Conservation (phyloP, 257 asterid species). For the Ligustrum vulgare region DNA sequence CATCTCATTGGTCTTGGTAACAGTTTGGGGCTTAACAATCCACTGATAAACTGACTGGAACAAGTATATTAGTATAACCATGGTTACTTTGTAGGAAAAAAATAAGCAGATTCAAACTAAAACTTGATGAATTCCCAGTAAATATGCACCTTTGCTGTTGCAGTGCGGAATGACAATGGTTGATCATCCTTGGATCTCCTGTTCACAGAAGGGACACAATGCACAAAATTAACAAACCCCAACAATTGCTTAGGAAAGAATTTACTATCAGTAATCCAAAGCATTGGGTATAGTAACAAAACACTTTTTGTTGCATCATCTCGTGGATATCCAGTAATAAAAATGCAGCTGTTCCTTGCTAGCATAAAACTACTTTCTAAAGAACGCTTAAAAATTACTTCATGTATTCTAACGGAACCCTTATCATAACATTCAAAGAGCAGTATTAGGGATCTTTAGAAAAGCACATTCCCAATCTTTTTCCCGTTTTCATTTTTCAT, state of each 20-base stretch:
- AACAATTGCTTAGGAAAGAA: constrained; percentile 1
- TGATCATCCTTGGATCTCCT: constrained; percentile 82
- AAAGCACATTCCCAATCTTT: neutral
- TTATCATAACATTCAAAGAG: neutral
- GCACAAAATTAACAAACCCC: constrained; percentile 13
- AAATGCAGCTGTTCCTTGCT: neutral
- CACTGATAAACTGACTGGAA: constrained; percentile 88
- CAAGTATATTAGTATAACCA: neutral
- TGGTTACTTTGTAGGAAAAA: constrained; percentile 24
- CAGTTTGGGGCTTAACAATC: constrained; percentile 93
- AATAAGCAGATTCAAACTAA: constrained; percentile 2
- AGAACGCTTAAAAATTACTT: neutral
- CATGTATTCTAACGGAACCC: neutral
- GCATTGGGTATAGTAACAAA: constrained; percentile 4
- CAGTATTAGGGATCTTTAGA: neutral
- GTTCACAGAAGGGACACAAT: constrained; percentile 35
- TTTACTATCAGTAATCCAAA: neutral
- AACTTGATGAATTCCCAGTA: neutral
- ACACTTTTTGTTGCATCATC: neutral
- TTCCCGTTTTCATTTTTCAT: neutral
- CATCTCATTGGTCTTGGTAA: constrained; percentile 87
- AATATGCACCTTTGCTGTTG: constrained; percentile 73
- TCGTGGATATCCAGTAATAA: neutral
- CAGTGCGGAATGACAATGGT: constrained; percentile 78
- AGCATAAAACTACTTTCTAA: neutral